phyloP scores from a whole-genome alignment of 1,284 basidiomycete genomes.

The Ceratobasidium sp. region DNA sequence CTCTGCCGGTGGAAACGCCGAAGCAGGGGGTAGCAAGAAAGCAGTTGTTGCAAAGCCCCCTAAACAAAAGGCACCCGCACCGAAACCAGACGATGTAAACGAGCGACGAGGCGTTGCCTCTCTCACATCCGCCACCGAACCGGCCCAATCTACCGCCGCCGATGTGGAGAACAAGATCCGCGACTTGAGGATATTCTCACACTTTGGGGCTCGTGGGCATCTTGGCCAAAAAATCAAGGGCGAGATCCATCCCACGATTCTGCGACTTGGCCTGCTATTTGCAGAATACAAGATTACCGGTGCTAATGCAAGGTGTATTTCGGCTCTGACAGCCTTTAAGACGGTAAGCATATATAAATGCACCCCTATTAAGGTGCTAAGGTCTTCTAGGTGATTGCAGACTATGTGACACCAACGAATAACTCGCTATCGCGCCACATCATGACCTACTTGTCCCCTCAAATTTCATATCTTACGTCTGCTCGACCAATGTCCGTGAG shows the following conservation, averaged over 20 bases:
- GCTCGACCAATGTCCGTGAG: constrained; percentile 93
- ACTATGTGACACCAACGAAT: constrained; percentile 82
- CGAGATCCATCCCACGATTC: constrained; percentile 81
- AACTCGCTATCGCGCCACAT: constrained; percentile 85
- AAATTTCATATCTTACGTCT: constrained; percentile 87
- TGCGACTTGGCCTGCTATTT: constrained; percentile 80
- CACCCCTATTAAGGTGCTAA: neutral
- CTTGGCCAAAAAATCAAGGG: constrained; percentile 60
- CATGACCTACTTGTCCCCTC: constrained; percentile 86
- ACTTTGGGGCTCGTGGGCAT: constrained; percentile 64
- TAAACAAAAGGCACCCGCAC: constrained; percentile 10
- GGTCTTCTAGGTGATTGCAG: constrained; percentile 74
- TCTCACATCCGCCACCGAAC: constrained; percentile 1
- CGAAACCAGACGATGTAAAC: constrained; percentile 27
- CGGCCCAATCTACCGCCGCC: constrained; percentile 12
- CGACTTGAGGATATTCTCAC: constrained; percentile 70
- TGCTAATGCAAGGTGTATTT: constrained; percentile 87
- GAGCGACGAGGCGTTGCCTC: constrained; percentile 8
- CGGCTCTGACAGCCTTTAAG: constrained; percentile 85
- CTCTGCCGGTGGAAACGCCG: neutral
- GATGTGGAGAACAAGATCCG: constrained; percentile 27
- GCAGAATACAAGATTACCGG: constrained; percentile 85
- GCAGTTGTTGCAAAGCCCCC: constrained; percentile 17
- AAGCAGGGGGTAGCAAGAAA: constrained; percentile 38
- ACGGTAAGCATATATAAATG: constrained; percentile 60